These are phyloP conservation scores for Trichoderma sp. DNA, from an alignment of 2,329 filamentous ascomycete species.

Conservation along the genomic window DNA sequence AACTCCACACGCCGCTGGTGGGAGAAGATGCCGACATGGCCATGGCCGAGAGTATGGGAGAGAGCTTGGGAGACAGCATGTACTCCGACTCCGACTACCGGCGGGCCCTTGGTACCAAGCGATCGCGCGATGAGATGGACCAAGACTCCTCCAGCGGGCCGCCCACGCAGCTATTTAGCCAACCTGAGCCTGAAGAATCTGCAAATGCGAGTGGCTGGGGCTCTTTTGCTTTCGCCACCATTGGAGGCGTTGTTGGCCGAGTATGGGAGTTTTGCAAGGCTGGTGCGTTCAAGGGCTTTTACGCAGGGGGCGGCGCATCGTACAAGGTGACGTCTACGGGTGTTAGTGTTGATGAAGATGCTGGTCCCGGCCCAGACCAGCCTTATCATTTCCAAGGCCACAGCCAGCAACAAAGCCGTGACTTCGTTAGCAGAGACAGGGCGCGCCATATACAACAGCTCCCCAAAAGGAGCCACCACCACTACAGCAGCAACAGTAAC, in stretches of 20 bases:
- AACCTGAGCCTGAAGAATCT: slow-evolving; percentile 36
- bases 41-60: slow-evolving; percentile 52
- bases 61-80: slow-evolving; percentile 33
- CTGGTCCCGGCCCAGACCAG: slow-evolving; percentile 31
- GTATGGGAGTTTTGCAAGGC: slow-evolving; percentile 81
- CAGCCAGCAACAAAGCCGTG: not conserved
- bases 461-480: slow-evolving; percentile 2
- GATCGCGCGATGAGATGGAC: slow-evolving; percentile 44
- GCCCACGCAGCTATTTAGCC: slow-evolving; percentile 41
- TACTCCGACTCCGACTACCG: slow-evolving; percentile 63
- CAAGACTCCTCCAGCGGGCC: slow-evolving; percentile 38
- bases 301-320: slow-evolving; percentile 77
- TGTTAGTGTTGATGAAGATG: slow-evolving; percentile 32
- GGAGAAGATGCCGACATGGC: slow-evolving; percentile 38
- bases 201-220: slow-evolving; percentile 55
- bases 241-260: slow-evolving; percentile 72
- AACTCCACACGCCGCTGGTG: slow-evolving; percentile 54
- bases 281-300: slow-evolving; percentile 79
- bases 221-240: slow-evolving; percentile 61
- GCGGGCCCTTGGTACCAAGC: slow-evolving; percentile 55
- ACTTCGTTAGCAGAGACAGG: slow-evolving; percentile 10
- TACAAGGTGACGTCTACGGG: slow-evolving; percentile 59
- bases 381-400: slow-evolving; percentile 42
- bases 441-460: not conserved
- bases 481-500: slow-evolving; percentile 10